Evolutionary conservation across 1,284 basidiomycete species (phyloP).

Genomic region (Schizopora paradoxa): DNA sequence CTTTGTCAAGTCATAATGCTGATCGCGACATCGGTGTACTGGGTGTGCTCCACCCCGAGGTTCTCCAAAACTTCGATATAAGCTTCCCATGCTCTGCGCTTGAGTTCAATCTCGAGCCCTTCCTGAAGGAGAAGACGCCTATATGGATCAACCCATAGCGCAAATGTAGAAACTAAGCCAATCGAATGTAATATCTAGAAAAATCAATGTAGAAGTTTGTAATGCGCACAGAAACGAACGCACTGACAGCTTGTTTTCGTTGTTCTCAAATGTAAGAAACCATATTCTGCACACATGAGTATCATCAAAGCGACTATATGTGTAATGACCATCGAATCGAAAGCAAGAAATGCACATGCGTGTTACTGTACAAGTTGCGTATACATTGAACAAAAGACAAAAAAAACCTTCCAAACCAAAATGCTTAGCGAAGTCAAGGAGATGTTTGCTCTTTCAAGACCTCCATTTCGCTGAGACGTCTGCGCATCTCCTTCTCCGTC

Average conservation of each 20-base stretch:
- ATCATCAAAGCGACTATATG: too few species aligned
- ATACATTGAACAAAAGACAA: too few species aligned
- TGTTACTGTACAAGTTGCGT: too few species aligned
- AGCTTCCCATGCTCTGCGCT: conserved; percentile 93
- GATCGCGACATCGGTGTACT: conserved; percentile 80
- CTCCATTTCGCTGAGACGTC: conserved; percentile 75
- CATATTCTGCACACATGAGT: too few species aligned
- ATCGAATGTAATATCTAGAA: too few species aligned
- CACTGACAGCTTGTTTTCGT: too few species aligned
- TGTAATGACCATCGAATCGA: too few species aligned
- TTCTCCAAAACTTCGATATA: conserved; percentile 91
- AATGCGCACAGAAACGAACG: not conserved
- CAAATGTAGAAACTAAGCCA: too few species aligned
- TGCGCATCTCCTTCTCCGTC: conserved; percentile 83
- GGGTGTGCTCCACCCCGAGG: conserved; percentile 86
- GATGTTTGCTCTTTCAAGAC: conserved; percentile 54
- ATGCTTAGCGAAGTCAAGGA: too few species aligned
- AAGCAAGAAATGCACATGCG: too few species aligned
- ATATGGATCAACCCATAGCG: conserved; percentile 29
- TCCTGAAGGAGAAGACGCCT: conserved; percentile 69
- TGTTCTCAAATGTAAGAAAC: too few species aligned
- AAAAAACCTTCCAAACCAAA: too few species aligned
- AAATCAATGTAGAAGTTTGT: not conserved
- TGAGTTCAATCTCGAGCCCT: conserved; percentile 91
- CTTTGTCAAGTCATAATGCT: conserved; percentile 22